Evolutionary conservation across 352 stramenopile genomes (phyloP), one percentile per base, ranked within the genome.

Genomic region (Pythium vanterpoolii): DNA sequence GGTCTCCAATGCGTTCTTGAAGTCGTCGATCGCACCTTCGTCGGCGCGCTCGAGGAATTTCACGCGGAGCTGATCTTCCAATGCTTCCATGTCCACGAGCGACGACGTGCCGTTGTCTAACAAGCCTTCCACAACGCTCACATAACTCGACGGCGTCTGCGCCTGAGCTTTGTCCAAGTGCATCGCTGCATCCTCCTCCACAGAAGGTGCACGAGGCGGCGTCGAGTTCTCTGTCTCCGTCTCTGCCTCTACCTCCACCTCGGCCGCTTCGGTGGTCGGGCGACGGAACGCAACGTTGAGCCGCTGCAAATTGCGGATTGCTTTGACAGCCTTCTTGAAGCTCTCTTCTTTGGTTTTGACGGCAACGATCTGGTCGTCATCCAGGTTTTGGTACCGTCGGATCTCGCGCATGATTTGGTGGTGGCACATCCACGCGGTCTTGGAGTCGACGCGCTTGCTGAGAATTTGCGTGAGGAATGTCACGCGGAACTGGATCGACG

Each of bases 351-450:
- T 92, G 27, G 60, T 69, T 43, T 83, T 73, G 40, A 92, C 61
- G 21, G 74, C 75, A 4, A 74, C 76, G 59, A 92, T 84, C 70
- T 87, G 68, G 4, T 77, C 72, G 16, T 83, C 78, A 48, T 86
- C 76, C 34, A 92, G 59, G 46, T 92, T 64, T 34, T 87, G 77
- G 48, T 83, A 89, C 26, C 76, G 69, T n/a, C 75, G 72, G 44
- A 89, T 83, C 34, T 90, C 80, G 42, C 80, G 80, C 74, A 89
- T 83, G 64, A 89, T 90, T 71, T 89, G 80, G 0, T 73, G 76
- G 68, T 90, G 78, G 54, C 80, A 89, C 48, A 89, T 70, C 83
- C 83, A 92, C 56, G 83, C 83, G 2, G 80, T 92, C 69, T 90
- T 89, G 11, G 80, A 71, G 58, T 92, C 83, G 21, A 90, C 80